phyloP scores from a whole-genome alignment of 805 yeast genomes.

The Lipomyces japonicus region DNA sequence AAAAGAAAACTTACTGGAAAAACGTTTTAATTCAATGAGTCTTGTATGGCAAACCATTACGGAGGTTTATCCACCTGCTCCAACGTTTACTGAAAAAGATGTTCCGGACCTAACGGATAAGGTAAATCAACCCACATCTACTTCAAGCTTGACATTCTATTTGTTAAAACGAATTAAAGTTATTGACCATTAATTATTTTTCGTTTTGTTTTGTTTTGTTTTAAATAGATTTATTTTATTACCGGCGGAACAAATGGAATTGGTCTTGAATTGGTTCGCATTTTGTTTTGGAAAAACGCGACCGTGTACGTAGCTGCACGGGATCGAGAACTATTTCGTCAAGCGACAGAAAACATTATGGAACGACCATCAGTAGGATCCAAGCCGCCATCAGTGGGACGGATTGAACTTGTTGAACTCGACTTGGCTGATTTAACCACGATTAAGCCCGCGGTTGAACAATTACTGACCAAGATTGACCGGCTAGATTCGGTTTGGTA shows the following conservation, averaged over 20 bases:
- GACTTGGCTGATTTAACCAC: slow-evolving; percentile 29
- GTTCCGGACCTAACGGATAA: slow-evolving; percentile 40
- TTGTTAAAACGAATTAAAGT: too few species aligned
- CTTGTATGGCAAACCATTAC: slow-evolving; percentile 20
- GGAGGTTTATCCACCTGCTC: slow-evolving; percentile 28
- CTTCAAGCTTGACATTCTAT: too few species aligned
- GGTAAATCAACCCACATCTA: slow-evolving; percentile 20
- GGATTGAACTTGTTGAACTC: slow-evolving; percentile 1
- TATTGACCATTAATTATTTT: neutral
- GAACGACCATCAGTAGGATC: neutral
- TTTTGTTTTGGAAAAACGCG: slow-evolving; percentile 18
- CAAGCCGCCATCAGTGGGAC: slow-evolving; percentile 4
- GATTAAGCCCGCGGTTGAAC: slow-evolving; percentile 40
- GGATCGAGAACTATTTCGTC: slow-evolving; percentile 1
- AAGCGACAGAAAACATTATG: slow-evolving; percentile 1
- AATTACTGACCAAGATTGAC: slow-evolving; percentile 33
- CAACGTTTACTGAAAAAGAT: slow-evolving; percentile 33
- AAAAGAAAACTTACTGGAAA: too few species aligned
- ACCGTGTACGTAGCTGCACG: slow-evolving; percentile 23
- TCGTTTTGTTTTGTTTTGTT: neutral
- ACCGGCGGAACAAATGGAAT: slow-evolving; percentile 13
- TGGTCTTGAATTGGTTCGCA: slow-evolving; percentile 20
- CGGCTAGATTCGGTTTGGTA: slow-evolving; percentile 41
- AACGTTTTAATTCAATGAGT: neutral
- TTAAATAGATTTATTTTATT: neutral